A percentile compares a stretch with the other conserved stretches of the same genome.
Conservation (phyloP, 176 grass and related monocot genomes). For the Poa annua region DNA sequence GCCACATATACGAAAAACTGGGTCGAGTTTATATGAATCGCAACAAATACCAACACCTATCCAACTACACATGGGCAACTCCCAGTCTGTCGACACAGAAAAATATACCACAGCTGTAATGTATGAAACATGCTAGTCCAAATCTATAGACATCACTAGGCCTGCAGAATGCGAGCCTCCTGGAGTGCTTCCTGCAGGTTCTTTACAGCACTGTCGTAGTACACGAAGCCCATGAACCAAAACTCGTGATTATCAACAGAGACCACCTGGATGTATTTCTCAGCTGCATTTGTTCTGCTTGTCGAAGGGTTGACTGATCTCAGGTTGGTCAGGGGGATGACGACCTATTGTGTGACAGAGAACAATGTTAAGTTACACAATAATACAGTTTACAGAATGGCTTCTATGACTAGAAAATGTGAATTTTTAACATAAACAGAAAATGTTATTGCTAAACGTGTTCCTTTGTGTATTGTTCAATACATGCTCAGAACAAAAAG, state of each 20-base stretch:
- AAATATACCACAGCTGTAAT: constrained; percentile 40
- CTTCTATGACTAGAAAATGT: background rate
- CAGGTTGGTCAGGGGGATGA: constrained; percentile 76
- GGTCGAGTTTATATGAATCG: constrained; percentile 7
- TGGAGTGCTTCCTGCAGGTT: constrained; percentile 76
- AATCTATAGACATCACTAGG: constrained; percentile 46
- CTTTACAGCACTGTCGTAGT: constrained; percentile 90
- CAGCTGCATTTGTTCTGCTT: constrained; percentile 73
- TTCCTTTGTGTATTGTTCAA: background rate
- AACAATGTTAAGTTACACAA: background rate
- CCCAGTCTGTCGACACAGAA: constrained; percentile 11
- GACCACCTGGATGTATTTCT: constrained; percentile 95
- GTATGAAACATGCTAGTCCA: constrained; percentile 28
- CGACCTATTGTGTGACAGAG: constrained; percentile 51
- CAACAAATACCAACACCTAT: constrained; percentile 23
- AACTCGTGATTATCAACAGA: constrained; percentile 95
- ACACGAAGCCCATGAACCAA: constrained; percentile 98
- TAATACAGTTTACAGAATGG: background rate
- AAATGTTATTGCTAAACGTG: background rate
- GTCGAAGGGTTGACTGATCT: constrained; percentile 71
- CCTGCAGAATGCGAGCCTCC: constrained; percentile 46
- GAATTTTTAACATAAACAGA: background rate
- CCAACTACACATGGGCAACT: constrained; percentile 30
- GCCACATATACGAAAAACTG: constrained; percentile 14
- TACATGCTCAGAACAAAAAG: background rate